These are phyloP conservation scores for Calonectria fujianensis DNA, from an alignment of 2,329 filamentous ascomycete species.

Conservation along the genomic window DNA sequence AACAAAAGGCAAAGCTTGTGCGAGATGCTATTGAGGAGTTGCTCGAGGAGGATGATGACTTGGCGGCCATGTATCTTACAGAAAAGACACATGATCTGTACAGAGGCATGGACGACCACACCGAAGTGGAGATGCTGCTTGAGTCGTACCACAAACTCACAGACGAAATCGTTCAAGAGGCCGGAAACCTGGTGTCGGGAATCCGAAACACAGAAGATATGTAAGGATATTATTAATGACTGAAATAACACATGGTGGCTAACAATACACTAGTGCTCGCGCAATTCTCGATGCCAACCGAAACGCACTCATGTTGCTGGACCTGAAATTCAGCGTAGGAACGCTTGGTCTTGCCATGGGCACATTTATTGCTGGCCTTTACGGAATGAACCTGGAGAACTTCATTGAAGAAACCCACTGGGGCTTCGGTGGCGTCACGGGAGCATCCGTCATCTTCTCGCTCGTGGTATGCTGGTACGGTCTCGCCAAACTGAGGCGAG, in stretches of 20 bases:
- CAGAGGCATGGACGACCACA: conserved; percentile 89
- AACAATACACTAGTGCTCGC: conserved; percentile 79
- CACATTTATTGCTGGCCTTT: conserved; percentile 97
- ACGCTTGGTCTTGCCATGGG: conserved; percentile 96
- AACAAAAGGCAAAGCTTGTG: conserved; percentile 96
- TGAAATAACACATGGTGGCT: conserved; percentile 29
- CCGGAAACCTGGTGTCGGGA: conserved; percentile 92
- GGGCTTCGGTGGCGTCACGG: conserved; percentile 87
- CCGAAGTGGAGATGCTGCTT: conserved; percentile 96
- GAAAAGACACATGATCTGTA: conserved; percentile 86
- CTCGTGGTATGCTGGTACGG: conserved; percentile 89
- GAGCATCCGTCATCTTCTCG: conserved; percentile 82
- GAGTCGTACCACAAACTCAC: conserved; percentile 99
- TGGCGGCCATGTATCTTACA: conserved; percentile 95
- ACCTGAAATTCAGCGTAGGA: conserved; percentile 96
- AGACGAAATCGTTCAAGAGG: conserved; percentile 97
- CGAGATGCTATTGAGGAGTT: conserved; percentile 96
- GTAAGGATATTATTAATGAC: conserved; percentile 70
- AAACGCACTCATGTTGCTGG: conserved; percentile 97
- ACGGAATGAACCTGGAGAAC: conserved; percentile 99
- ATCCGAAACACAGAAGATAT: conserved; percentile 99
- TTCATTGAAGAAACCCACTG: conserved; percentile 96
- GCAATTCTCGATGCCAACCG: conserved; percentile 98
- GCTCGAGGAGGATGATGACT: conserved; percentile 95
- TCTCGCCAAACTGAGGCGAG: conserved; percentile 86